These are phyloP conservation scores for Suhomyces pyralidae DNA, from an alignment of 805 yeast species.

Conservation along the genomic window DNA sequence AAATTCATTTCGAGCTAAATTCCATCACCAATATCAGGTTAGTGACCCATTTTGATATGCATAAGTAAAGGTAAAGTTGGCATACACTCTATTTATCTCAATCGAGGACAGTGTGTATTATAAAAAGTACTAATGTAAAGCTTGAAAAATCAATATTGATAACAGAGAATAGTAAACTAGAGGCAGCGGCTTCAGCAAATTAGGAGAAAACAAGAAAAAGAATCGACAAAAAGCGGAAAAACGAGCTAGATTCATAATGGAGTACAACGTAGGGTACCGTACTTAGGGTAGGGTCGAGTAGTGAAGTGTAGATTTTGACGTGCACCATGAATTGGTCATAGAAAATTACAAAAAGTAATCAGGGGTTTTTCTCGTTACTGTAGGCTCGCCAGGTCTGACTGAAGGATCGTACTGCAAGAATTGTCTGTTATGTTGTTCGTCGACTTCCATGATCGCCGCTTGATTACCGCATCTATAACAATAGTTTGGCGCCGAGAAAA, in stretches of 20 bases:
- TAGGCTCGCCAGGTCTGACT: conserved; percentile 96
- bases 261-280: neutral
- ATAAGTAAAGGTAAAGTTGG: no score
- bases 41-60: no score
- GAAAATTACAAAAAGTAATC: conserved; percentile 77
- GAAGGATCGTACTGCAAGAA: conserved; percentile 95
- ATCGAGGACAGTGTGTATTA: conserved; percentile 1
- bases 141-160: conserved; percentile 1
- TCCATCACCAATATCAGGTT: no score
- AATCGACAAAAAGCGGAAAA: neutral
- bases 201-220: neutral
- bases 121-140: conserved; percentile 2
- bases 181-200: neutral
- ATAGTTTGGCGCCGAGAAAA: conserved; percentile 93
- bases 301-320: neutral
- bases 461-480: conserved; percentile 98
- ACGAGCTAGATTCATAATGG: neutral
- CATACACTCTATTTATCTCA: no score
- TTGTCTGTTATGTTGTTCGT: conserved; percentile 86
- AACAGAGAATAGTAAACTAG: conserved; percentile 2
- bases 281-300: neutral
- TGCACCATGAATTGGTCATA: neutral
- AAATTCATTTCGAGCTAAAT: no score
- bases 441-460: conserved; percentile 98
- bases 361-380: conserved; percentile 94